Base-by-base conservation (phyloP, 805 yeast species). In the Candida railenensis region DNA sequence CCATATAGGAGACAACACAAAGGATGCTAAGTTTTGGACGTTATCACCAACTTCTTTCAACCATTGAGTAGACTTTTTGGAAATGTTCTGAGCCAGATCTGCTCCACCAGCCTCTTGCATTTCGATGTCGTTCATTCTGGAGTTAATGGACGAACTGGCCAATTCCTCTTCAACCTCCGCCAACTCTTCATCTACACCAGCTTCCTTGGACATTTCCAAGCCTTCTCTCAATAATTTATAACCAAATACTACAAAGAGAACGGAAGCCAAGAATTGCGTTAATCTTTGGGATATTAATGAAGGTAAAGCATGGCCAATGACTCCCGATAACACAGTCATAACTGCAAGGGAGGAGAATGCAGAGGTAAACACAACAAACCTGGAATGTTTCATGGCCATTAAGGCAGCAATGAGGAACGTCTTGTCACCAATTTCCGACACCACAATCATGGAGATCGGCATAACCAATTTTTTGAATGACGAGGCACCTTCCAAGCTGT, bases 371-470 rank as follows among this genome's bases (percentile, higher is more conserved):
- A 94, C 98, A 40, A 89, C 75, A 59, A 78, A 57, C 57, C 95
- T 78, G 16, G 91, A 81, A 66, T 90, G 85, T 62, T 89, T 87
- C 98, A 94, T 94, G 25, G 98, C 96, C 97, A 94, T 91, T 53
- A 94, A 75, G 1, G 97, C 98, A 32, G 99, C 97, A 57, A 94
- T 89, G 53, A 94, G 77, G 62, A 94, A 94, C 0, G 99, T 94
- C 71, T 94, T 94, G 66, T 94, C 99, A 49, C 99, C 99, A 48
- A 94, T 85, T 66, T 94, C 99, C 22, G 96, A 87, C n/a, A 90
- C 87, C 28, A 88, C 70, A 59, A 94, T 94, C 99, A 94, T 94
- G 14, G 92, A 80, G 30, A 84, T 71, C 1, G 98, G 81, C 84
- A 92, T 81, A 48, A 87, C 56, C 55, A 94, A 85, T 22, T 22